Evolutionary conservation across 345 rosid genomes (phyloP), one percentile per base, ranked within the genome.

Genomic region (Arabis hirsuta): DNA sequence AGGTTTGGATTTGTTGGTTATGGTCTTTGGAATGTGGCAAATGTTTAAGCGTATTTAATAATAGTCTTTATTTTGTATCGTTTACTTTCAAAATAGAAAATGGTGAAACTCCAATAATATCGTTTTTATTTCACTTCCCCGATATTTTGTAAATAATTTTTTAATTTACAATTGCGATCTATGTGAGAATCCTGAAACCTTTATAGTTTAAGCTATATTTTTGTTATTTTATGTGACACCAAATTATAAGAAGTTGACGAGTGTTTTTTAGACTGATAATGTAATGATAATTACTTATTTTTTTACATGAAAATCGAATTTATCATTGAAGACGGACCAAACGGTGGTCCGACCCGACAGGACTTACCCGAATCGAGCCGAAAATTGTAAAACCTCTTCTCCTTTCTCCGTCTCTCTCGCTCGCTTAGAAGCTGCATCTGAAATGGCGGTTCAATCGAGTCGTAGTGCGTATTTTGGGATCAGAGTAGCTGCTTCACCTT

Each of bases 401-500:
- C 14, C 13, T 14, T n/a, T 3, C 48, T 4, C 56, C 10, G 55
- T 61, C 45, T 54, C 45, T 54, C 64, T 60, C 3, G 34, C 31
- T 36, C 52, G 51, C 45, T 7, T 46, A 50, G 74, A 45, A 62
- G 58, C 74, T 68, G 55, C 52, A 54, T 53, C 70, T 36, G 48
- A 24, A 67, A 80, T 82, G 83, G 79, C 84, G 52, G 61, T 74
- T 14, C 83, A 71, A 11, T 48, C 67, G 55, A 73, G 51, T 45
- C 48, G 45, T 20, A 81, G 67, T 52, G 47, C 76, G 43, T 66
- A 55, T 50, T 71, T 74, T 29, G 82, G 73, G 26, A 66, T 81
- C 61, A 26, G 56, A 12, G 26, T 64, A 38, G 44, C 63, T 54
- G 47, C 38, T 34, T 34, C 79, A 39, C 24, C 67, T 47, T 69